Evolutionary conservation across 2,329 filamentous ascomycete species (phyloP).

Genomic region (Thermomyces lanuginosus): DNA sequence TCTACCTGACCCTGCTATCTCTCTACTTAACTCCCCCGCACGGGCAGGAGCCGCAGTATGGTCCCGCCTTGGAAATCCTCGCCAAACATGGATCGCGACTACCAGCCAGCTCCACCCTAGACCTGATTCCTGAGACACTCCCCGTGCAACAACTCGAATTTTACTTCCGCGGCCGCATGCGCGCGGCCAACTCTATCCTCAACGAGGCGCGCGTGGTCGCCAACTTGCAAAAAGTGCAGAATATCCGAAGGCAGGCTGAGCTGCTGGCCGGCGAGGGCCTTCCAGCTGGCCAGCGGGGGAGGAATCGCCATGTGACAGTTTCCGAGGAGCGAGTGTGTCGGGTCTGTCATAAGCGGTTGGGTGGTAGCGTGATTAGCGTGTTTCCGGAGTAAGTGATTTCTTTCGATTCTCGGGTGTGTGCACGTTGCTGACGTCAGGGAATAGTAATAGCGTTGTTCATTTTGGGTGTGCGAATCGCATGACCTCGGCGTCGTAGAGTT

Average conservation of each 20-base stretch:
- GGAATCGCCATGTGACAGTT: constrained; percentile 58
- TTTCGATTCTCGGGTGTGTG: background rate
- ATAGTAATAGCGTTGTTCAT: constrained; percentile 50
- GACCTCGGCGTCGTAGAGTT: constrained; percentile 4
- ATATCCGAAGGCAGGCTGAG: constrained; percentile 57
- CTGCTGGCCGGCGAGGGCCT: constrained; percentile 57
- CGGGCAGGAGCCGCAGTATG: constrained; percentile 54
- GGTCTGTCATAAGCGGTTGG: constrained; percentile 84
- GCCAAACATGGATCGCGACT: constrained; percentile 83
- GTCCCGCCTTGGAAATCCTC: constrained; percentile 71
- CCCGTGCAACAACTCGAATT: constrained; percentile 65
- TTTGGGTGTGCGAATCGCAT: constrained; percentile 53
- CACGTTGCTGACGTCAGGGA: constrained; percentile 5
- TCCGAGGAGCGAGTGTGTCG: constrained; percentile 78
- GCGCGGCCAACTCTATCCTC: constrained; percentile 64
- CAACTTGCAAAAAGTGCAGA: constrained; percentile 59
- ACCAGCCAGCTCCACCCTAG: constrained; percentile 69
- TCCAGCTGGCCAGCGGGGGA: constrained; percentile 33
- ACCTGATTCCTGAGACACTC: constrained; percentile 66
- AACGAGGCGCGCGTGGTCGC: constrained; percentile 67
- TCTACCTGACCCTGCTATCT: constrained; percentile 80
- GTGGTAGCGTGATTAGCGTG: constrained; percentile 78
- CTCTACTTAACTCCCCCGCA: constrained; percentile 72
- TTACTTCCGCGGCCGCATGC: constrained; percentile 84
- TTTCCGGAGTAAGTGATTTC: constrained; percentile 53